Conservation (phyloP, 371 early-diverging fungal genomes). For the Circinella umbellata region DNA sequence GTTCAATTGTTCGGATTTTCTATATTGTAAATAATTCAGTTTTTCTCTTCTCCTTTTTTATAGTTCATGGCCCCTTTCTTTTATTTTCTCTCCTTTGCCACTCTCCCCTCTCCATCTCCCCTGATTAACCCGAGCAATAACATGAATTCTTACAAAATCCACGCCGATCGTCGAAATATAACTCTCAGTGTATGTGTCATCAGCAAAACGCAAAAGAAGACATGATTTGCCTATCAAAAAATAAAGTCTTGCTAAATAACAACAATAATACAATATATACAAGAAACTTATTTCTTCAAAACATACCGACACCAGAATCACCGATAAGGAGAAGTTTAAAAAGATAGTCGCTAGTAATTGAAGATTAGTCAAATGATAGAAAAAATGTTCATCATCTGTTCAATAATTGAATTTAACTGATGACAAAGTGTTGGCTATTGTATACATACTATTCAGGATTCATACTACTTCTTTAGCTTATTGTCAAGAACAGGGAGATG, state of each 20-base stretch:
- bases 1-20: slow-evolving; percentile 99
- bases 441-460: slow-evolving; percentile 48
- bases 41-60: neutral
- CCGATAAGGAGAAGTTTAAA: slow-evolving; percentile 99
- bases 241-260: neutral
- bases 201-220: slow-evolving; percentile 97
- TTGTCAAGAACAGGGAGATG: neutral
- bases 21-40: slow-evolving; percentile 28
- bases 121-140: neutral
- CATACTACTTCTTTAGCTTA: slow-evolving; percentile 19
- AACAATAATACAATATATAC: no score
- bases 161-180: slow-evolving; percentile 99
- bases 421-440: no score
- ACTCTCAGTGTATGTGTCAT: slow-evolving; percentile 97
- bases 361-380: no score
- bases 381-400: neutral
- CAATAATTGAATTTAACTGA: no score
- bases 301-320: slow-evolving; percentile 96
- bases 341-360: slow-evolving; percentile 84
- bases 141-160: slow-evolving; percentile 75
- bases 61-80: neutral
- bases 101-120: neutral
- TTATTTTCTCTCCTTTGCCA: neutral
- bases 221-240: slow-evolving; percentile 79
- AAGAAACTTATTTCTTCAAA: neutral